These are phyloP conservation scores for Dictyostelium firmibasis DNA, from an alignment of 78 protist species.

Conservation along the genomic window DNA sequence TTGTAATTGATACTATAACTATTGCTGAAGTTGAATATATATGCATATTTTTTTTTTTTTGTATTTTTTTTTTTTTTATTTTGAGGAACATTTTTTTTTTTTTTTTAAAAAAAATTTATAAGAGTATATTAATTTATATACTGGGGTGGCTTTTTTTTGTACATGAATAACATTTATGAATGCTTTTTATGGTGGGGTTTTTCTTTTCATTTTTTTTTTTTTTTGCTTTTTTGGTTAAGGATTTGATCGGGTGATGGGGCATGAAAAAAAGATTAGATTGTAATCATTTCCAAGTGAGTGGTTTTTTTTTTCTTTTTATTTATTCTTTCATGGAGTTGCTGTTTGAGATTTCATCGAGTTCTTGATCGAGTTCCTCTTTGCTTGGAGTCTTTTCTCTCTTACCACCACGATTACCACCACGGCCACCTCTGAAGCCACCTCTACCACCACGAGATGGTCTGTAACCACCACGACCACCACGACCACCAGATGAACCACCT, in stretches of 20 bases:
- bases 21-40: no score
- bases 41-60: no score
- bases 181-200: background rate
- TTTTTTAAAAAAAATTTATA: no score
- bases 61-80: no score
- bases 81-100: no score
- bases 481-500: background rate
- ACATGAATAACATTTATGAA: background rate
- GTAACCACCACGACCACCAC: slow-evolving; percentile 11
- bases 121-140: no score
- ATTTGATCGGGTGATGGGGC: background rate
- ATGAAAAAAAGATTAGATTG: no score
- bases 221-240: background rate
- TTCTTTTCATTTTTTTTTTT: no score
- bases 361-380: slow-evolving; percentile 54
- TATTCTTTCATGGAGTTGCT: background rate
- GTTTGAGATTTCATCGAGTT: slow-evolving; percentile 29
- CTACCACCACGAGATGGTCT: slow-evolving; percentile 30
- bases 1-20: background rate
- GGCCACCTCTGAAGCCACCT: slow-evolving; percentile 58
- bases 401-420: slow-evolving; percentile 56
- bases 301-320: no score
- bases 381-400: slow-evolving; percentile 67
- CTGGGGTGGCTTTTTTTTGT: no score
- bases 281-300: background rate